Evolutionary conservation across 352 stramenopile genomes (phyloP), one percentile per base, ranked within the genome.

Genomic region (Globisporangium cylindrosporum): DNA sequence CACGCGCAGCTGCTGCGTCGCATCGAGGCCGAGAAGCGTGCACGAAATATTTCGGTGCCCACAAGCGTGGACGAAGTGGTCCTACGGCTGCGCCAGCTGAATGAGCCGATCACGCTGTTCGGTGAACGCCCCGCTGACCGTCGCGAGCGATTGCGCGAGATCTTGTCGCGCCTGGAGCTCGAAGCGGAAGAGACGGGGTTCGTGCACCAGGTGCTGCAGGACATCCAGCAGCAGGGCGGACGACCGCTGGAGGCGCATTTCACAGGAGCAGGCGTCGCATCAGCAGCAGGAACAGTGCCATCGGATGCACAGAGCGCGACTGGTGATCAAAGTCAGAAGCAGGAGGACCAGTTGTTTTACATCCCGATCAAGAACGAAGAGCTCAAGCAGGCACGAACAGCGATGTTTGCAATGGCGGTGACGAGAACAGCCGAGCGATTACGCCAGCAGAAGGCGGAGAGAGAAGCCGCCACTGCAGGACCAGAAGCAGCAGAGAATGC

Each of bases 31-130:
- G 91, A 98, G 74, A 95, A 96, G 69, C 86, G 89, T 6, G 92
- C 94, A 20, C 78, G 94, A 32, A 87, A 84, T 46, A 94, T 99
- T 27, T 83, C 90, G 48, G 97, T 99, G 20, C 97, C 97, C 25
- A 99, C 97, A 4, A 89, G 91, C 41, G 84, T 93, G 1, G 80
- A 95, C 15, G 89, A 99, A 65, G 94, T 99, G 22, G 88, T 97
- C 27, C 72, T 82, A 41, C 81, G 87, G 12, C 78, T 99, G 61
- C 94, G 97, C 22, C 76, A 89, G 70, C 74, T 98, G 48, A 89
- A 94, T 4, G 80, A 98, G 38, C 97, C 97, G 20, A 88, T 98
- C 32, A 97, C 94, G 68, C 80, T 99, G 14, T 99, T 99, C 77
- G 97, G 96, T 27, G 97, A 99, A 73, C 89, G 97, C 43, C 86